These are phyloP conservation scores for Sporothrix curviconia DNA, from an alignment of 2,329 filamentous ascomycete species.

Conservation along the genomic window DNA sequence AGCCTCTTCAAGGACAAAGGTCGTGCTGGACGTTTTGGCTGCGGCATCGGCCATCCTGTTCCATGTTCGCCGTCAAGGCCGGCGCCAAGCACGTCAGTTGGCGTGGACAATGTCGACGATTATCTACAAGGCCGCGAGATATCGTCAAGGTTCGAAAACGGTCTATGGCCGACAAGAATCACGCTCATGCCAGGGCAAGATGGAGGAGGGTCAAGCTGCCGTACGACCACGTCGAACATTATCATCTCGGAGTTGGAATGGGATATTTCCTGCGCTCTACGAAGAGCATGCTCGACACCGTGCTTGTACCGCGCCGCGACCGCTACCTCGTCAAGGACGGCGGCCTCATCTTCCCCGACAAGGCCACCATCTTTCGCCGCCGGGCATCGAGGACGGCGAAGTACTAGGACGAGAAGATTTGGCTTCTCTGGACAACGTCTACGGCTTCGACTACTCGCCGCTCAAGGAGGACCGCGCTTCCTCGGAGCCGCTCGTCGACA, in stretches of 20 bases:
- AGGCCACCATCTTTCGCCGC: slow-evolving; percentile 96
- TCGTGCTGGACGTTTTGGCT: slow-evolving; percentile 95
- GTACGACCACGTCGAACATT: slow-evolving; percentile 93
- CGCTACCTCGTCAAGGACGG: slow-evolving; percentile 78
- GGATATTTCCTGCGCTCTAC: slow-evolving; percentile 97
- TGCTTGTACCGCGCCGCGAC: slow-evolving; percentile 93
- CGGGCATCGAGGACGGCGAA: slow-evolving; percentile 97
- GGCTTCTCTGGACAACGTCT: slow-evolving; percentile 99
- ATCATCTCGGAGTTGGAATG: slow-evolving; percentile 99
- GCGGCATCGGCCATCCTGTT: slow-evolving; percentile 94
- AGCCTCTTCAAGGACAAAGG: slow-evolving; percentile 85
- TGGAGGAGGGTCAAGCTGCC: slow-evolving; percentile 96
- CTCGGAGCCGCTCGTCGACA: slow-evolving; percentile 93
- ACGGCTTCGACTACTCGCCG: slow-evolving; percentile 93
- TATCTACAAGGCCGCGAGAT: slow-evolving; percentile 94
- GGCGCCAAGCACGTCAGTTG: slow-evolving; percentile 98
- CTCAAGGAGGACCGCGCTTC: slow-evolving; percentile 91
- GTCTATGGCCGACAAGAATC: slow-evolving; percentile 91
- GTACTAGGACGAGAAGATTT: slow-evolving; percentile 99
- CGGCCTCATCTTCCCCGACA: slow-evolving; percentile 97
- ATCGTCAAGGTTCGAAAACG: slow-evolving; percentile 90
- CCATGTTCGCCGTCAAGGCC: slow-evolving; percentile 96
- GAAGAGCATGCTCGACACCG: slow-evolving; percentile 98
- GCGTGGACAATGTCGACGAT: slow-evolving; percentile 99
- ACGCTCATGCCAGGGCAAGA: slow-evolving; percentile 97